Conservation (phyloP, 2,329 filamentous ascomycete genomes). For the Penicillium glabrum region DNA sequence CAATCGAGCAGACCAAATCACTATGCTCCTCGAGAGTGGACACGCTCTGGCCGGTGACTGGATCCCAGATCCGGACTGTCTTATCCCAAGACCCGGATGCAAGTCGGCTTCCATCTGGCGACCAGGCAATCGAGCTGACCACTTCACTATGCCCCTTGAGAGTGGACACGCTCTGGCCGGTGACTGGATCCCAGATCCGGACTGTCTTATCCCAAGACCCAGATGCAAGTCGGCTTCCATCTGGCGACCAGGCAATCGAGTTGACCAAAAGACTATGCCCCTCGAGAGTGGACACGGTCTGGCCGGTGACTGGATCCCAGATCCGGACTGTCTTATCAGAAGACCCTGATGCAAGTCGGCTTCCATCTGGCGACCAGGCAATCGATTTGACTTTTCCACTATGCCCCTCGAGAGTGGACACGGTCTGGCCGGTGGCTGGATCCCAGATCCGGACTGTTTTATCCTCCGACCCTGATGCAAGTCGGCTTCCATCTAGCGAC, state of each 20-base stretch:
- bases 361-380: conserved; percentile 8
- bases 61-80: neutral
- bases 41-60: neutral
- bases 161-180: neutral
- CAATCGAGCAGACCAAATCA: neutral
- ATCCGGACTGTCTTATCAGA: neutral
- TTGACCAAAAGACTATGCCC: too few species aligned
- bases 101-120: conserved; percentile 5
- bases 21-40: neutral
- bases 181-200: conserved; percentile 4
- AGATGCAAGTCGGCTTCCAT: conserved; percentile 5
- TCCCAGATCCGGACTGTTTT: neutral
- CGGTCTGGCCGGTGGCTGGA: neutral
- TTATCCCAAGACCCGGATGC: neutral
- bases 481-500: conserved; percentile 7
- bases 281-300: too few species aligned
- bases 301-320: conserved; percentile 3
- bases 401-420: neutral
- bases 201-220: neutral
- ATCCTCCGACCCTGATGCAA: conserved; percentile 2
- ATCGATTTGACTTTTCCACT: neutral
- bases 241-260: conserved; percentile 8
- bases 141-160: too few species aligned
- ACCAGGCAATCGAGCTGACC: neutral
- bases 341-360: conserved; percentile 5